Evolutionary conservation across 495 filamentous ascomycete genomes (phyloP).

Genomic region (Haplographium delicatum): DNA sequence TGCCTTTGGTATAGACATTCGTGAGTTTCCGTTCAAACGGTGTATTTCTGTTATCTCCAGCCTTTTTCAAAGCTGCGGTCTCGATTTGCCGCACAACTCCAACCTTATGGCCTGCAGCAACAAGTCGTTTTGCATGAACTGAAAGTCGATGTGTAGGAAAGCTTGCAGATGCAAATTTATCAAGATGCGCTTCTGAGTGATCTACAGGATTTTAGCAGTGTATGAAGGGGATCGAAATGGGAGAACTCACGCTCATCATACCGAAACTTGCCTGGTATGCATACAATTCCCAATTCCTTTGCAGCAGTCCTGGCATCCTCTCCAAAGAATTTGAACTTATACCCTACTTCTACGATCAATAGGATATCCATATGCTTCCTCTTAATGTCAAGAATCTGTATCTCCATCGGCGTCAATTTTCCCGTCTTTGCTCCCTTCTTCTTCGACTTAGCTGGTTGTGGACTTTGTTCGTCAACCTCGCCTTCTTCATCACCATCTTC

Average conservation of each 20-base stretch:
- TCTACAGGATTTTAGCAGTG: conserved; percentile 34
- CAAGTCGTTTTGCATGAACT: conserved; percentile 91
- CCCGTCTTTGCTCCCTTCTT: conserved; percentile 69
- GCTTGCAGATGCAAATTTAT: conserved; percentile 91
- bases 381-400: conserved; percentile 91
- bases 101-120: conserved; percentile 91
- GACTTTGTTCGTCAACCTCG: conserved; percentile 49
- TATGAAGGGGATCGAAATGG: not conserved
- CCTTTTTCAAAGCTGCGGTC: conserved; percentile 95
- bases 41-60: conserved; percentile 88
- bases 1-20: conserved; percentile 97
- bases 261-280: conserved; percentile 90
- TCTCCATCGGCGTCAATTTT: conserved; percentile 93
- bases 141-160: conserved; percentile 88
- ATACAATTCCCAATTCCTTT: conserved; percentile 90
- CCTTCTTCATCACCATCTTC: conserved; percentile 42
- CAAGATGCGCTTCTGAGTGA: conserved; percentile 87
- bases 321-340: conserved; percentile 98
- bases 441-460: conserved; percentile 39
- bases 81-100: conserved; percentile 95
- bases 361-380: conserved; percentile 83
- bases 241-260: conserved; percentile 75
- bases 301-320: conserved; percentile 89
- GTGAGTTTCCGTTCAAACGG: conserved; percentile 91
- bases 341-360: conserved; percentile 89